Evolutionary conservation across 2,329 filamentous ascomycete species (phyloP), one percentile per base, ranked within the genome.

Genomic region (Septoria linicola): DNA sequence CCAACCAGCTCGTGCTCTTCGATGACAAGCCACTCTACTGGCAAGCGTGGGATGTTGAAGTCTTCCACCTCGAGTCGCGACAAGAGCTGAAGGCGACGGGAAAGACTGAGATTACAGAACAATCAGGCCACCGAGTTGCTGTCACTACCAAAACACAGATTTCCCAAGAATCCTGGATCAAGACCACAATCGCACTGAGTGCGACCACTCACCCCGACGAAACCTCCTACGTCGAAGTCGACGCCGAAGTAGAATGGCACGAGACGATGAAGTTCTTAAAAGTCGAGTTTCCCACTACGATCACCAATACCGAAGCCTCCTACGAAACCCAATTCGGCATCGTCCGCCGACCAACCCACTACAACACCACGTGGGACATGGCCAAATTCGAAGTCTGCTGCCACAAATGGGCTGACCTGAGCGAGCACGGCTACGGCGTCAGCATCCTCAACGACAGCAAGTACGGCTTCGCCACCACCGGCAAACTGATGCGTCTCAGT

Each of bases 251-350:
- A n/a, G 89, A 96, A 67, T 99, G 93, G 93, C 87, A 86, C 61
- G 93, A 99, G 71, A 89, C 83, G 10, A 96, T 93, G 86, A 95
- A 93, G 68, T 97, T 97, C 78, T 80, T 99, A 66, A 99, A 99
- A 77, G 92, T 97, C 43, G 93, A 99, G 69, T 99, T 99, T 73
- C 92, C 93, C 0, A 91, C 96, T 57, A 86, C 95, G 64, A 80
- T 97, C 57, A 82, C 84, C 61, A 96, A 92, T 71, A 95, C 87
- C 0, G 90, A 96, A 71, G 93, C 93, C 25, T 88, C 84, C 10
- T 99, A 99, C 69, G 93, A 99, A 71, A 95, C 89, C 6, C 91
- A 96, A 64, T 97, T 89, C 66, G 92, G 92, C 61, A 83, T 96
- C 61, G 85, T 93, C 57, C 83, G 83, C 60, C 82, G 93, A 23